Evolutionary conservation across 148 eudicot genomes (phyloP), one percentile per base, ranked within the genome.

Genomic region (Euryodendron excelsum): DNA sequence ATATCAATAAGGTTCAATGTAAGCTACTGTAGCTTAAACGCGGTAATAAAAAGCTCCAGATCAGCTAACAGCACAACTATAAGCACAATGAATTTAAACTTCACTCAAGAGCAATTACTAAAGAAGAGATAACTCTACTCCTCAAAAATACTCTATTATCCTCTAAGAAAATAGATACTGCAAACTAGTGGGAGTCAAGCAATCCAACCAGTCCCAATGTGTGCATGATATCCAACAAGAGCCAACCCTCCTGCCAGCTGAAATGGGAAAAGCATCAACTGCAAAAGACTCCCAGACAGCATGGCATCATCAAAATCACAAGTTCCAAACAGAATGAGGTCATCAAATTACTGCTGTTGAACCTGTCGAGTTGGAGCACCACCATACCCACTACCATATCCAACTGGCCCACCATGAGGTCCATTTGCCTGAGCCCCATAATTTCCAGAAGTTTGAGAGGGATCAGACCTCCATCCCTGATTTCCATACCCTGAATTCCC

Each of bases 131-230:
- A 83, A 75, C 79, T 77, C 85, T 83, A 89, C 80, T 86, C 86
- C 91, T 84, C 72, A 21, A 77, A 82, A 71, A 60, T 85, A 82
- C 88, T 79, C 86, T 85, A 83, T 78, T 75, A 69, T 72, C 78
- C 39, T 63, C 86, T 75, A 84, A 70, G 50, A 89, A 86, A 78
- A 80, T 74, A 86, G 84, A 84, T 65, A 80, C 82, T 70, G 86
- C 80, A 88, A 86, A 86, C 88, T 86, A 89, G 86, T 83, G 77
- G 79, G 86, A 85, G 86, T 76, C 79, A 87, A 90, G 94, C 93
- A 92, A 88, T 84, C 93, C 91, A 90, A 92, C 95, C 92, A 91
- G 91, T 88, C 86, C 88, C 78, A 78, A 25, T 76, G 85, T 34
- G 65, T 39, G 80, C 77, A 66, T 55, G 82, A 77, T 74, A 74